Base-by-base conservation (phyloP, 371 early-diverging fungal genomes). In the Umbelopsis sp. region DNA sequence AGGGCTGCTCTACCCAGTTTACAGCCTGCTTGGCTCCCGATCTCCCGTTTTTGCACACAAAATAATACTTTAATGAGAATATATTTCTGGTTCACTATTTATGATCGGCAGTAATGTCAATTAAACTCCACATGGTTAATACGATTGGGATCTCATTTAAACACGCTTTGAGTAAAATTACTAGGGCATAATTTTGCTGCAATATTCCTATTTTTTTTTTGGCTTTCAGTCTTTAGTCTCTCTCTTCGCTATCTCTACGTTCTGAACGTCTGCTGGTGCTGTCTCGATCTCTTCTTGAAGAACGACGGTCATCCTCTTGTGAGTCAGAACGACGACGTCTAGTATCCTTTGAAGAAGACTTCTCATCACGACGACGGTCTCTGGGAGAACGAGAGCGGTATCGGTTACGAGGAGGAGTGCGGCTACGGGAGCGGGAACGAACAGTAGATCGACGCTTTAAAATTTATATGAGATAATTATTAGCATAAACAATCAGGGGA, bases 301-400 rank as follows among this genome's bases (percentile, higher is more conserved):
- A 18, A 35, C 57, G 57, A 35, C 57, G 57, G n/a, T 57, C 57
- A 10, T 57, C 57, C 29, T 57, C 57, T 25, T 35, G 57, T 14
- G 57, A 57, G 9, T n/a, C 11, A 29, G 57, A 57, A 8, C 57
- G 29, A 18, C 29, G 57, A 7, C 57, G 29, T 57, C 37, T 57
- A 2, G 7, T 41, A 11, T 57, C 57, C 37, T 57, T 57, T 11
- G 29, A 32, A 29, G 57, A 57, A 16, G 57, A 57, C 18, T n/a
- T 32, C 16, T 57, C 57, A 57, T 57, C 57, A 18, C 57, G 57
- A 57, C 57, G 57, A 35, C 57, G 57, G 57, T 57, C 57, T 12
- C 53, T 74, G 70, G 66, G 72, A 73, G 66, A 77, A 51, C 65
- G 78, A 63, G 64, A 75, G 67, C 65, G 81, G 74, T 57, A 57